A percentile compares a stretch with the other conserved stretches of the same genome.
Conservation (phyloP, 163 green algal species). For the Chlamydomonas reinhardtii region DNA sequence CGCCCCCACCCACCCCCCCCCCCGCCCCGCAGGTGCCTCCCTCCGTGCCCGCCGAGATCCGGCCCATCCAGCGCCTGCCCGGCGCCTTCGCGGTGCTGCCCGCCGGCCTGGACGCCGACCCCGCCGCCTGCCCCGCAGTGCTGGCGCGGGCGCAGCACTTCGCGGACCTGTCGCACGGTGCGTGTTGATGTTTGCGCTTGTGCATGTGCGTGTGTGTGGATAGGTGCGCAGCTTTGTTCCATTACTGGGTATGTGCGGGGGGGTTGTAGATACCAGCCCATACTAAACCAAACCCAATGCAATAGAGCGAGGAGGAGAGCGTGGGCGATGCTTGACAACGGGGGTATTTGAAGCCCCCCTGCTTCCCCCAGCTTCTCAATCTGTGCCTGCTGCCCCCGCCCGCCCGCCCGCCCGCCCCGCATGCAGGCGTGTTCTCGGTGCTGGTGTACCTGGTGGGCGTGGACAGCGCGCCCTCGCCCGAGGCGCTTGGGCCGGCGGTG, state of each 20-base stretch:
- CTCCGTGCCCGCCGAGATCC: conserved; percentile 43
- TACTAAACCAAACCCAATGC: no score
- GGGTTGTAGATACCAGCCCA: no score
- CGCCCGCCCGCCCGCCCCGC: neutral
- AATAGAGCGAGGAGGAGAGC: no score
- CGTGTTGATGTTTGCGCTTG: neutral
- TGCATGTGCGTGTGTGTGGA: neutral
- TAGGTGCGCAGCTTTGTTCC: no score
- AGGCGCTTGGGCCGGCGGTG: conserved; percentile 14
- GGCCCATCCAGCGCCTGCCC: conserved; percentile 25
- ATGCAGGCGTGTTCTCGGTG: conserved; percentile 16
- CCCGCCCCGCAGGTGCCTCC: neutral
- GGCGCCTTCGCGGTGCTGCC: conserved; percentile 29
- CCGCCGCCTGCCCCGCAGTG: neutral
- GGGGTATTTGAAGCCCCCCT: no score
- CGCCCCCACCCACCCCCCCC: neutral
- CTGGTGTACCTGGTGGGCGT: conserved; percentile 29
- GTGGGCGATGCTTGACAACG: no score
- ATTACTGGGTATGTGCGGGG: no score
- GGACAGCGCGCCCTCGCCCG: neutral
- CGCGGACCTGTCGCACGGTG: conserved; percentile 42
- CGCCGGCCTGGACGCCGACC: neutral
- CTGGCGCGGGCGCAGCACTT: conserved; percentile 8
- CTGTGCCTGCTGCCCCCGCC: no score
- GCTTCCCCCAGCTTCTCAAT: no score